Evolutionary conservation across 2,329 filamentous ascomycete genomes (phyloP), one percentile per base, ranked within the genome.

Genomic region (Aspergillus sp.): DNA sequence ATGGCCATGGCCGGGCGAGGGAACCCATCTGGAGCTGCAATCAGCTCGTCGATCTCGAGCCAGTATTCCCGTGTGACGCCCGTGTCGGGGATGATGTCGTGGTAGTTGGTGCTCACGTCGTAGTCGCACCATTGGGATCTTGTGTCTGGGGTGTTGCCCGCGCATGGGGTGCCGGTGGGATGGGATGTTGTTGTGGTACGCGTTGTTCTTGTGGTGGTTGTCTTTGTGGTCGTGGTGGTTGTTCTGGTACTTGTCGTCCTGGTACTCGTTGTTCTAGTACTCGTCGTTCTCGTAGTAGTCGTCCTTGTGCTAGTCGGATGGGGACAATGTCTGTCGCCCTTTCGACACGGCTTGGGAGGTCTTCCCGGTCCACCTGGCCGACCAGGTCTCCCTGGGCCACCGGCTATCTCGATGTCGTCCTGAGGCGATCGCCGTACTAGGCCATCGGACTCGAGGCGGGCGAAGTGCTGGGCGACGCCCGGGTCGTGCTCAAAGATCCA

Each of bases 1-100:
- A 91, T 79, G 34, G 91, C 80, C 59, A 80, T 67, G 22, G 81
- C 77, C 30, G 80, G 67, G 11, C 79, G 74, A 0, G 73, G 59
- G 55, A 79, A 74, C n/a, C 69, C 69, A 30, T 71, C 69, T 1
- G 61, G 66, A 17, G 65, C 48, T 7, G 60, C 58, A 23, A 58
- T 68, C 9, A 61, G 52, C 17, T 67, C 57, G 25, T 67, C 59
- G 6, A 69, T 52, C 2, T 62, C 51, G 9, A 69, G 62, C 58
- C 60, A 68, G 46, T 68, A 68, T 25, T 69, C 67, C 8, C 64
- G 52, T 3, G 54, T 57, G 4, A 64, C 62, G 4, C 61, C 61
- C 0, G 66, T 68, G 11, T 67, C 51, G 0, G 67, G 67, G 11
- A 60, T 57, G 6, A 58, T 66, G 4, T 69, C 64, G 34, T 74